phyloP scores from a whole-genome alignment of 2,329 filamentous ascomycete species.

The Drechslerella dactyloides region DNA sequence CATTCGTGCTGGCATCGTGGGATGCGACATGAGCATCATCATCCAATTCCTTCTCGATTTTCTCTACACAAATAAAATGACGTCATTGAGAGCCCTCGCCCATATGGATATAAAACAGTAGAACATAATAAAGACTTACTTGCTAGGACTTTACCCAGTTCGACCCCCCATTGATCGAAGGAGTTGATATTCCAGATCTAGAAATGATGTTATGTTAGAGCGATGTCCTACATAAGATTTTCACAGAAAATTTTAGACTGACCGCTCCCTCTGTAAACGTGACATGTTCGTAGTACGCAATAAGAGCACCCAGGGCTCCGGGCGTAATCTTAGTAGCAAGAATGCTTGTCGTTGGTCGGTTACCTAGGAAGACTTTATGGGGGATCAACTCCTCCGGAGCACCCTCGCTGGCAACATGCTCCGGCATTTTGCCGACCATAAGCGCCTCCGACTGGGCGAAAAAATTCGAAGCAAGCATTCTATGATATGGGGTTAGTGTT shows the following conservation, averaged over 20 bases:
- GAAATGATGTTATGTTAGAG: constrained; percentile 10
- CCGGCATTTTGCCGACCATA: constrained; percentile 87
- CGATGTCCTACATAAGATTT: neutral
- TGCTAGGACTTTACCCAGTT: constrained; percentile 93
- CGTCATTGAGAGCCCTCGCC: neutral
- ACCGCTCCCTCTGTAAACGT: constrained; percentile 93
- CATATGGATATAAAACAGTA: neutral
- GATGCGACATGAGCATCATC: constrained; percentile 73
- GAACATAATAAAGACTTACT: constrained; percentile 70
- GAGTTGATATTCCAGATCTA: constrained; percentile 96
- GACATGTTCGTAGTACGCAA: constrained; percentile 98
- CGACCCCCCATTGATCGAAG: constrained; percentile 99
- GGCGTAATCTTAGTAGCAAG: constrained; percentile 93
- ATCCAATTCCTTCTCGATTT: constrained; percentile 69
- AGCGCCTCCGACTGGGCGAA: constrained; percentile 86
- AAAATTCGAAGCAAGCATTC: constrained; percentile 89
- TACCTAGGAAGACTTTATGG: constrained; percentile 99
- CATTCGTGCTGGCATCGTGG: constrained; percentile 87
- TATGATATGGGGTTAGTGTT: constrained; percentile 44
- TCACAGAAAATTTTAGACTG: neutral
- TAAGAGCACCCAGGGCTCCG: constrained; percentile 88
- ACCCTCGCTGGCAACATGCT: constrained; percentile 78
- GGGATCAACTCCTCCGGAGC: constrained; percentile 77
- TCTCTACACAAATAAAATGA: constrained; percentile 57
- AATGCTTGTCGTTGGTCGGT: constrained; percentile 95